phyloP scores from a whole-genome alignment of 140 eudicot species.

The Eryngium alpinum region DNA sequence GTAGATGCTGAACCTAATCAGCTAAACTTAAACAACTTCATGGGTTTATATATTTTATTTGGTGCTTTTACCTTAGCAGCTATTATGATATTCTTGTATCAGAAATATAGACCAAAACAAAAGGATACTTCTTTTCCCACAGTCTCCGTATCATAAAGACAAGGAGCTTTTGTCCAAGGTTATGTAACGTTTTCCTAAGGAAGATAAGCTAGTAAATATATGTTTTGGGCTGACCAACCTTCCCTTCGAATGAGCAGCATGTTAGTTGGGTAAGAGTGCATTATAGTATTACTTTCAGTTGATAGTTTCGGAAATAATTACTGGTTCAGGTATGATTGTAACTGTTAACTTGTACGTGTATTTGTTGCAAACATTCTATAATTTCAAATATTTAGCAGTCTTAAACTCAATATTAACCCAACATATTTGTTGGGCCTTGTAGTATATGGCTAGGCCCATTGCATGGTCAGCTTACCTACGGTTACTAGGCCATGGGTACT shows the following conservation, averaged over 20 bases:
- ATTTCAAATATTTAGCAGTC: too few relatives aligned
- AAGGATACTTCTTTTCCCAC: slow-evolving; percentile 26
- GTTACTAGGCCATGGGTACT: too few relatives aligned
- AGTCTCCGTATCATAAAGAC: slow-evolving; percentile 22
- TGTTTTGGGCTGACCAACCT: slow-evolving; percentile 33
- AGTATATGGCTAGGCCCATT: too few relatives aligned
- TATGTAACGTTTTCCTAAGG: slow-evolving; percentile 44
- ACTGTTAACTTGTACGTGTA: too few relatives aligned
- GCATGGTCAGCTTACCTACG: too few relatives aligned
- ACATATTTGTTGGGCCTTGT: too few relatives aligned
- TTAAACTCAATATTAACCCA: too few relatives aligned
- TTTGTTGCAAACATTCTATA: too few relatives aligned
- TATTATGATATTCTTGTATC: slow-evolving; percentile 28
- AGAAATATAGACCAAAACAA: slow-evolving; percentile 32
- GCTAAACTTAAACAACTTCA: slow-evolving; percentile 51
- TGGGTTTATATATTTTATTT: slow-evolving; percentile 48
- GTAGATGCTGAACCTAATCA: slow-evolving; percentile 44
- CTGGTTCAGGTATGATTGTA: too few relatives aligned
- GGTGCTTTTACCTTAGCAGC: slow-evolving; percentile 43
- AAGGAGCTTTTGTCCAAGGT: slow-evolving; percentile 20
- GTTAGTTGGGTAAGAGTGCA: background rate
- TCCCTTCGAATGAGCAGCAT: slow-evolving; percentile 12
- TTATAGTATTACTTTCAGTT: background rate
- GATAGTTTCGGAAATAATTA: background rate
- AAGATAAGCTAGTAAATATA: slow-evolving; percentile 45